Evolutionary conservation across 352 stramenopile genomes (phyloP).

Genomic region (Pythium aquatile): DNA sequence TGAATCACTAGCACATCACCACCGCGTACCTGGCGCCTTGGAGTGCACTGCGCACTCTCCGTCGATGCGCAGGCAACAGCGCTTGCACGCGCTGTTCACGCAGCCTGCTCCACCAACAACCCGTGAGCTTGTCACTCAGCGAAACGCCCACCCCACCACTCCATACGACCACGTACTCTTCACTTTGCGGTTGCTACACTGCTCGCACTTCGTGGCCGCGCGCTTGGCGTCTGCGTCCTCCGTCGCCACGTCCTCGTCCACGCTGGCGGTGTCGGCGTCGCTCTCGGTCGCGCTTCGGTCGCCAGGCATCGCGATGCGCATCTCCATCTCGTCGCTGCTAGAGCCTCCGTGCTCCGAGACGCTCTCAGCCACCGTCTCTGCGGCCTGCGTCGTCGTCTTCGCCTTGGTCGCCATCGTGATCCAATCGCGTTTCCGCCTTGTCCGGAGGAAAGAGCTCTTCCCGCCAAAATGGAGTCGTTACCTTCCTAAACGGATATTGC

Average conservation of each 20-base stretch:
- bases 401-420: slow-evolving; percentile 9
- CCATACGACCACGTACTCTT: slow-evolving; percentile 11
- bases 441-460: slow-evolving; percentile 6
- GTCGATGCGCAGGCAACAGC: slow-evolving; percentile 55
- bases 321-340: slow-evolving; percentile 18
- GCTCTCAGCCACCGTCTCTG: slow-evolving; percentile 8
- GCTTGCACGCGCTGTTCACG: slow-evolving; percentile 57
- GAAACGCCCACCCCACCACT: not conserved
- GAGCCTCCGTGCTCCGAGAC: slow-evolving; percentile 8
- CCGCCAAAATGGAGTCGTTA: slow-evolving; percentile 22
- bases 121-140: not conserved
- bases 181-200: slow-evolving; percentile 14
- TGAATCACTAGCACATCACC: not conserved
- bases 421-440: not conserved
- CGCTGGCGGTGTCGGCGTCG: slow-evolving; percentile 1
- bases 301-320: slow-evolving; percentile 9
- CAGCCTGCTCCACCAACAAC: slow-evolving; percentile 30
- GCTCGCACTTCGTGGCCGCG: slow-evolving; percentile 17
- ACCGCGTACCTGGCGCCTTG: slow-evolving; percentile 13
- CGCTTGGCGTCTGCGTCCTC: slow-evolving; percentile 9
- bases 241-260: slow-evolving; percentile 13
- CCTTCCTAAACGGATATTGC: slow-evolving; percentile 7
- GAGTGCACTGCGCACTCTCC: slow-evolving; percentile 43
- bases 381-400: not conserved
- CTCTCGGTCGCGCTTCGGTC: not conserved